phyloP scores from a whole-genome alignment of 768 basidiomycete species.

The Mycena leptocephala region DNA sequence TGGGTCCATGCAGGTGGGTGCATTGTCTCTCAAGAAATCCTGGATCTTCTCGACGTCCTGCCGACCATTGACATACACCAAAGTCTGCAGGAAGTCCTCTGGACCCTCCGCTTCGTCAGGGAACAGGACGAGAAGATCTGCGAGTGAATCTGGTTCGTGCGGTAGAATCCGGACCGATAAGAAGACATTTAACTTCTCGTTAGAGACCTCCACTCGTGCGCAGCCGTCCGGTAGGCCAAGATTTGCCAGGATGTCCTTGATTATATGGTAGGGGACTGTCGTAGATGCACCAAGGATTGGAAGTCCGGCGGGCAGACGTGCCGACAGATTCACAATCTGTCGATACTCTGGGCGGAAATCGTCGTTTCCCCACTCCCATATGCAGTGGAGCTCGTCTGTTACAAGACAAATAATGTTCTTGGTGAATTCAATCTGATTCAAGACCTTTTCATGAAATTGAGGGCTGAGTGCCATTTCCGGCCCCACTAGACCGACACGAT shows the following conservation, averaged over 20 bases:
- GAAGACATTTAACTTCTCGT: constrained; percentile 28
- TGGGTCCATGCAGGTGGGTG: not conserved
- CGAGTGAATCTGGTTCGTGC: constrained; percentile 27
- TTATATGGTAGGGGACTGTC: constrained; percentile 11
- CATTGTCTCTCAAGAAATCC: constrained; percentile 32
- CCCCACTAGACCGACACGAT: constrained; percentile 32
- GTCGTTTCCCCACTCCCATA: constrained; percentile 40
- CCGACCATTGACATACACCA: constrained; percentile 32
- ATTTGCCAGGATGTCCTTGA: constrained; percentile 14
- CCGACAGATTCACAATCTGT: not conserved
- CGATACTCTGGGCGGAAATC: constrained; percentile 32
- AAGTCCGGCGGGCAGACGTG: constrained; percentile 22
- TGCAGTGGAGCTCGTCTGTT: constrained; percentile 43
- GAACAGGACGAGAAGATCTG: constrained; percentile 30
- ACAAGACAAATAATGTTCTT: constrained; percentile 29
- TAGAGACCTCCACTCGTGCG: constrained; percentile 18
- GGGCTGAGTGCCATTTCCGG: constrained; percentile 34
- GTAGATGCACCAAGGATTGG: constrained; percentile 33
- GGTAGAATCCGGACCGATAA: constrained; percentile 8
- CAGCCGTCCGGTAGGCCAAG: constrained; percentile 7
- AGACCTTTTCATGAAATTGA: constrained; percentile 23
- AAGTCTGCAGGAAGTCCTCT: constrained; percentile 28
- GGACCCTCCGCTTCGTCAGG: not conserved
- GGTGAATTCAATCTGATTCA: constrained; percentile 23
- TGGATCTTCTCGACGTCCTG: constrained; percentile 31